Base-by-base conservation (phyloP, 169 alveolate genomes). In the Eimeria falciformis region DNA sequence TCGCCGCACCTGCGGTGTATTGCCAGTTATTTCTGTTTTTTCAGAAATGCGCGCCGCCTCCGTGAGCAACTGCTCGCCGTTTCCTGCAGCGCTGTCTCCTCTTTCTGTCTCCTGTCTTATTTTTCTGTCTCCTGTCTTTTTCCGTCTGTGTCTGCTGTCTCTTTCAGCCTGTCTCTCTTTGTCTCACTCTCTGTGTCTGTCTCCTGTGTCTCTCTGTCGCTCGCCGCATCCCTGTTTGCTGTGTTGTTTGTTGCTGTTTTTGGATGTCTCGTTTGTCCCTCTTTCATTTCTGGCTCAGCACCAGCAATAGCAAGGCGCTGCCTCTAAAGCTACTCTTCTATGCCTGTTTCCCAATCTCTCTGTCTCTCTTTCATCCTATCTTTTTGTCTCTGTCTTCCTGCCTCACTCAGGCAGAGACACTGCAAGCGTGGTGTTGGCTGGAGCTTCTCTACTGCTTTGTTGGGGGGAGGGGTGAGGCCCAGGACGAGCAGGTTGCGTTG, bases 391-490 rank as follows among this genome's bases (percentile, higher is more conserved):
- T 45, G 5, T 12, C 55, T 46, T 25, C 37, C 0, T 50, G 62
- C 62, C 14, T 50, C n/a, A 3, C 66, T 0, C 66, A 75, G 85
- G 85, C 85, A n/a, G 85, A 75, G 65, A 45, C 65, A 21, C 66
- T 75, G 46, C 85, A 75, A 23, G 5, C 85, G 0, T 75, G 85
- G 85, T 43, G 65, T 37, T 75, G 85, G 85, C 66, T 75, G 33
- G 66, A 45, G 27, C 6, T 75, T 18, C 40, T 21, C 23, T 75
- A 43, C 4, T 75, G 23, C 7, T 75, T 45, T 45, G 55, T 43
- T 40, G 21, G 43, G 43, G 65, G 66, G 40, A 43, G 47, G 21
- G 66, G 43, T 21, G 85, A 9, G 66, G 27, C 23, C 50, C 85
- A 43, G 11, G 56, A 71, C 27, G 56, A 71, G 29, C 7, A 37